Conservation (phyloP, 345 rosid species). For the Euphorbia pulcherrima region DNA sequence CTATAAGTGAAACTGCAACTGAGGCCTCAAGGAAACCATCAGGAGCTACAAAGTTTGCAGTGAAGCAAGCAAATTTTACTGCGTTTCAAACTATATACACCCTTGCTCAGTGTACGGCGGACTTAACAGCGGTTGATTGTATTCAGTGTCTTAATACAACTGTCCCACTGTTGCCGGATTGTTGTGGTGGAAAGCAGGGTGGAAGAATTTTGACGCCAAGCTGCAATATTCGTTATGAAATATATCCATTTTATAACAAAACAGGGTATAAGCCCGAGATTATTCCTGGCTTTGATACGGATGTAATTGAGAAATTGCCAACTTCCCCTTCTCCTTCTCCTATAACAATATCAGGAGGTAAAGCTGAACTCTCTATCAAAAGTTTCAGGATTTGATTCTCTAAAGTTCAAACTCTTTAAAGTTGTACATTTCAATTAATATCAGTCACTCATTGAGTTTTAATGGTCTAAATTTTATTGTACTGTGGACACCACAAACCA, state of each 20-base stretch:
- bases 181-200: conserved; percentile 26
- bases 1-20: conserved; percentile 14
- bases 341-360: not conserved
- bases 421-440: no score
- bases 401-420: no score
- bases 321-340: not conserved
- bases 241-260: conserved; percentile 22
- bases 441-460: no score
- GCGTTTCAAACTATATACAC: conserved; percentile 22
- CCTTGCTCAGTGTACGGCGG: conserved; percentile 54
- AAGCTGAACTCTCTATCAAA: no score
- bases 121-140: conserved; percentile 39
- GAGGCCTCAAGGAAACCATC: not conserved
- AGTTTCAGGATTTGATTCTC: no score
- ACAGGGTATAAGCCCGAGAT: not conserved
- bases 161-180: not conserved
- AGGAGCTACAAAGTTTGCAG: conserved; percentile 26
- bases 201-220: conserved; percentile 32
- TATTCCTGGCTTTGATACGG: not conserved
- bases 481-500: no score
- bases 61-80: conserved; percentile 17
- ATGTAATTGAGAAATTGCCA: not conserved
- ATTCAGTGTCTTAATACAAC: conserved; percentile 29
- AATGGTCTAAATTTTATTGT: no score
- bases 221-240: conserved; percentile 35